A percentile compares a stretch with the other conserved stretches of the same genome.
Evolutionary conservation across 2,329 filamentous ascomycete species (phyloP).

Genomic region (Aureobasidium mangrovei): DNA sequence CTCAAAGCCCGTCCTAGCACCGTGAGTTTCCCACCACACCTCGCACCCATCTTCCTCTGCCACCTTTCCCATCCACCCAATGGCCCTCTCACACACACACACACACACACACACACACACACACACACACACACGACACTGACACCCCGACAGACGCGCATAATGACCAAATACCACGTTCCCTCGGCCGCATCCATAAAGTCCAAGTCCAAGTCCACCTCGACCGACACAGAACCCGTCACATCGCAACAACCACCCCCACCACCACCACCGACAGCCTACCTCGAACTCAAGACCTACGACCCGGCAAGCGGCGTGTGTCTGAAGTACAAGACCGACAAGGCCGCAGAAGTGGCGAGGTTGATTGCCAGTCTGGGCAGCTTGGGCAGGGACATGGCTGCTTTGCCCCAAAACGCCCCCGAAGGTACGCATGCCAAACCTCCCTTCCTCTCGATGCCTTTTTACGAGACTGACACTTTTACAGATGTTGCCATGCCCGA

Average conservation of each 20-base stretch:
- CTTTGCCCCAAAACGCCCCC: conserved; percentile 35
- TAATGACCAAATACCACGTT: conserved; percentile 88
- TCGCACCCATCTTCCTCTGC: not conserved
- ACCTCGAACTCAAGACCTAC: conserved; percentile 79
- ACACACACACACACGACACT: not conserved
- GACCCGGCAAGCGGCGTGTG: conserved; percentile 72
- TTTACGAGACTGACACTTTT: conserved; percentile 4
- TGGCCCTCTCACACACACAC: not conserved
- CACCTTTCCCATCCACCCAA: not conserved
- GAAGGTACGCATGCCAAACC: conserved; percentile 20
- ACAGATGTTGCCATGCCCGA: conserved; percentile 28
- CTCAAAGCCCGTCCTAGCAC: conserved; percentile 78
- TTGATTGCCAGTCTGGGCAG: conserved; percentile 69
- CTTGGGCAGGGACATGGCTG: conserved; percentile 57
- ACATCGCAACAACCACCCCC: conserved; percentile 12
- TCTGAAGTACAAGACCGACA: conserved; percentile 85
- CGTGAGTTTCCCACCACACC: conserved; percentile 43
- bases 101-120: not conserved
- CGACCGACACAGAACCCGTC: conserved; percentile 17
- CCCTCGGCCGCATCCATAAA: conserved; percentile 24
- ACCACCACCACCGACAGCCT: conserved; percentile 48
- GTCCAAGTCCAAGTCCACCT: conserved; percentile 17
- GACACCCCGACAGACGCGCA: conserved; percentile 55
- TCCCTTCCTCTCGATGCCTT: not conserved
- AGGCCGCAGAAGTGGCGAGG: conserved; percentile 80